These are phyloP conservation scores for Mycena pura DNA, from an alignment of 768 basidiomycete species.

Conservation along the genomic window DNA sequence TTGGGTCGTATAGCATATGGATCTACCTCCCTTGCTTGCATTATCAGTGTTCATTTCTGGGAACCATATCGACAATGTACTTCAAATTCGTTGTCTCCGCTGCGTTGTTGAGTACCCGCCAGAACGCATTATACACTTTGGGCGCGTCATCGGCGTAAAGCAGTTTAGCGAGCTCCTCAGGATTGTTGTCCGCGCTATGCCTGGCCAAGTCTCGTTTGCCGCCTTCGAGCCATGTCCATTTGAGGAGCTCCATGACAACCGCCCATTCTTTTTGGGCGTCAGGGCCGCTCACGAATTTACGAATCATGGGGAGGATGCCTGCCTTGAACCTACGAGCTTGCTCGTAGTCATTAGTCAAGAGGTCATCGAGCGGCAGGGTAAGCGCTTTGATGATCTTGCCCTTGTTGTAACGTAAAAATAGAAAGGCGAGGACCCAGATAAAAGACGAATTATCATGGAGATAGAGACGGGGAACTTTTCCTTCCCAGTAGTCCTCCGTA, in stretches of 20 bases:
- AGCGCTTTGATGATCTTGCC: background rate
- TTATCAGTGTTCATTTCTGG: background rate
- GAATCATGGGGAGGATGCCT: background rate
- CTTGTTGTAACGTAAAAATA: background rate
- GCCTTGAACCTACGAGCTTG: background rate
- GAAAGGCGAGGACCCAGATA: slow-evolving; percentile 32
- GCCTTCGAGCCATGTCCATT: background rate
- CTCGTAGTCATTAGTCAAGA: background rate
- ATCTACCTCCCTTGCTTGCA: background rate
- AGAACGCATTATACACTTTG: background rate
- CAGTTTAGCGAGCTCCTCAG: background rate
- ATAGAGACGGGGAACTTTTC: slow-evolving; percentile 30
- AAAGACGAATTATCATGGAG: slow-evolving; percentile 43
- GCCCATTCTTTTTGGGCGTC: background rate
- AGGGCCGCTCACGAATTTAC: background rate
- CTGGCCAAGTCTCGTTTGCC: background rate
- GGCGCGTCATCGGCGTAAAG: background rate
- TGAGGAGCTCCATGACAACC: slow-evolving; percentile 44
- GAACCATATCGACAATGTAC: background rate
- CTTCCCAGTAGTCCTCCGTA: slow-evolving; percentile 11
- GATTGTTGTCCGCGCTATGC: background rate
- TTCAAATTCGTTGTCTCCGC: background rate
- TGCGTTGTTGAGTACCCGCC: background rate
- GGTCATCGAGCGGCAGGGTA: background rate
- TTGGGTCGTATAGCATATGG: background rate